A percentile compares a stretch with the other conserved stretches of the same genome.
Conservation (phyloP, 2,329 filamentous ascomycete genomes). For the Elsinoe perseae region DNA sequence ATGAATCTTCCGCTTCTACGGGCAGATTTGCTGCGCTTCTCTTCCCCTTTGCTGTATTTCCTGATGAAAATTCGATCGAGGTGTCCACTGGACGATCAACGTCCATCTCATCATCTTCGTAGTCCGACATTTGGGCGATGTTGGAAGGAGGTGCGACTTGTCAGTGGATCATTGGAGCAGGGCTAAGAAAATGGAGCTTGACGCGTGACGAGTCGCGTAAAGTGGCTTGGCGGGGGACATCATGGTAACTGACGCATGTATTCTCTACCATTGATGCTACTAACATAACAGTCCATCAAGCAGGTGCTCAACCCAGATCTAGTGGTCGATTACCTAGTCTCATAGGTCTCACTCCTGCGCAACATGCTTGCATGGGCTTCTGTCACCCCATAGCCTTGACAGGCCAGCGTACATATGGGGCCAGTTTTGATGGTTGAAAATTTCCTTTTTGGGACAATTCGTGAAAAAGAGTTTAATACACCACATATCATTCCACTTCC, state of each 20-base stretch:
- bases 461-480: background rate
- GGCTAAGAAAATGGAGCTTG: background rate
- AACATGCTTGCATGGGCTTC: too few relatives aligned
- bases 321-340: too few relatives aligned
- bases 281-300: too few relatives aligned
- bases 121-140: conserved; percentile 43
- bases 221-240: conserved; percentile 10
- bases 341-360: too few relatives aligned
- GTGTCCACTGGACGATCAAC: conserved; percentile 50
- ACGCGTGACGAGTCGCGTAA: conserved; percentile 12
- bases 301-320: too few relatives aligned
- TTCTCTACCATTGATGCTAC: too few relatives aligned
- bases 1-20: conserved; percentile 82
- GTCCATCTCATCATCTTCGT: conserved; percentile 59
- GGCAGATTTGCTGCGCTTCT: conserved; percentile 86
- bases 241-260: too few relatives aligned
- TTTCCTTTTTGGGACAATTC: background rate
- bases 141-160: background rate
- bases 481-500: too few relatives aligned
- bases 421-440: background rate
- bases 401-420: too few relatives aligned
- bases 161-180: background rate
- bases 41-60: conserved; percentile 70
- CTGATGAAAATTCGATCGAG: conserved; percentile 62
- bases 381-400: too few relatives aligned